Evolutionary conservation across 139 green algal genomes (phyloP).

Genomic region (Haematococcus lacustris): DNA sequence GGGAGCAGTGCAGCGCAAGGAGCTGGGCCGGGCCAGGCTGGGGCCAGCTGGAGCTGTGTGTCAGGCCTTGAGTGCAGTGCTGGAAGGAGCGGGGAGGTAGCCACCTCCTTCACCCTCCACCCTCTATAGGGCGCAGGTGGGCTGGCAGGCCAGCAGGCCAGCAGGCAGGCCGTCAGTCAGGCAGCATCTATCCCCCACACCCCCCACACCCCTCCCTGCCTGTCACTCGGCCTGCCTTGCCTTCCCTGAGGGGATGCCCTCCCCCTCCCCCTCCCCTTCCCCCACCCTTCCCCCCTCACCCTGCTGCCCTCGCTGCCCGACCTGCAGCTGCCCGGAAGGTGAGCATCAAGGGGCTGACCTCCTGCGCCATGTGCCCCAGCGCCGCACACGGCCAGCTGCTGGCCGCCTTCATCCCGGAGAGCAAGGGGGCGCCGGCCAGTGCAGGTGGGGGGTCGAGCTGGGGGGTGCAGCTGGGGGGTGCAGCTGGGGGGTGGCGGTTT

Average conservation of each 20-base stretch:
- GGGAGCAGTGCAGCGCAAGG: too few relatives aligned
- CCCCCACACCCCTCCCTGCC: background rate
- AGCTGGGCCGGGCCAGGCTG: too few relatives aligned
- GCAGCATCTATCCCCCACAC: background rate
- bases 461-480: background rate
- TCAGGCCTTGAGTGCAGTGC: too few relatives aligned
- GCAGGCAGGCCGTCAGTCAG: too few relatives aligned
- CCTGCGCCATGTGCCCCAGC: constrained; percentile 42
- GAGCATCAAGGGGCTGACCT: constrained; percentile 55
- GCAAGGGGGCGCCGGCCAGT: constrained; percentile 59
- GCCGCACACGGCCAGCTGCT: constrained; percentile 12
- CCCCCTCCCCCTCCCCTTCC: background rate
- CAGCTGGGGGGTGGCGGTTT: too few relatives aligned
- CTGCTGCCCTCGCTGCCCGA: background rate
- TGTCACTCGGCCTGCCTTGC: background rate
- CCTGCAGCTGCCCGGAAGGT: constrained; percentile 43
- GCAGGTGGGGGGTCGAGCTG: constrained; percentile 3
- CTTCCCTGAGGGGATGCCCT: background rate
- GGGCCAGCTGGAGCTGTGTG: too few relatives aligned
- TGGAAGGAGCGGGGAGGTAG: too few relatives aligned
- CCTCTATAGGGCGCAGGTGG: too few relatives aligned
- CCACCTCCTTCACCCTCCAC: too few relatives aligned
- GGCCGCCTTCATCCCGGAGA: constrained; percentile 59
- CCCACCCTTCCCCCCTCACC: constrained; percentile 16
- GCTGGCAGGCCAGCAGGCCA: too few relatives aligned